Evolutionary conservation across 352 stramenopile genomes (phyloP), one percentile per base, ranked within the genome.

Genomic region (Elongisporangium undulatum): DNA sequence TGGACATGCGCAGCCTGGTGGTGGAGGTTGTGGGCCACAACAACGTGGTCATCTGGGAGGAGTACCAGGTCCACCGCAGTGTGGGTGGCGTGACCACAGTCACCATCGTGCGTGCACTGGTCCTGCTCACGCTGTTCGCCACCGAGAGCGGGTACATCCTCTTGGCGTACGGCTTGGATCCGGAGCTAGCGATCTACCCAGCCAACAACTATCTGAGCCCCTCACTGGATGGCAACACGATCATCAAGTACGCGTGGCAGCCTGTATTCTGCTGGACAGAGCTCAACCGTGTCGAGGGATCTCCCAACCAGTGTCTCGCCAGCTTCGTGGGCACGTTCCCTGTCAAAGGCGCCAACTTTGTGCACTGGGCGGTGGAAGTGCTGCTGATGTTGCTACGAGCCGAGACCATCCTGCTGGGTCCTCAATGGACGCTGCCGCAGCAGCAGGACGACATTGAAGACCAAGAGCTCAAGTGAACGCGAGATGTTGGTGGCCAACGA

Each of bases 41-140:
- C 68, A 79, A 79, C 53, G 49, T 74, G 12, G 68, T 79, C 55
- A 63, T 79, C 56, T 76, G 74, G 56, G 64, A 74, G 51, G 62
- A 69, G 49, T 72, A 67, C 57, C 66, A 74, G 51, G 66, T 45
- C 2, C 63, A 0, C 60, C 50, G 13, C 63, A 74, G 53, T 54
- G 55, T 26, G 60, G 75, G 56, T 1, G 51, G 64, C 17, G 51
- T 62, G 48, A 58, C 66, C 12, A 68, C 58, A 21, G 62, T 64
- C 53, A 49, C 57, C 17, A 39, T 65, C 21, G 69, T 74, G 45
- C 61, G 63, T 19, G 61, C 59, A 22, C 34, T 45, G 5, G 34
- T 45, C 2, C 34, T 45, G 34, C 7, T 45, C 34, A 45, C 34
- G 34, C 34, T 45, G 34, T 45, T 45, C 12, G 34, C 34, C 5